phyloP scores from a whole-genome alignment of 2,329 filamentous ascomycete genomes.

The Claviceps sp. region DNA sequence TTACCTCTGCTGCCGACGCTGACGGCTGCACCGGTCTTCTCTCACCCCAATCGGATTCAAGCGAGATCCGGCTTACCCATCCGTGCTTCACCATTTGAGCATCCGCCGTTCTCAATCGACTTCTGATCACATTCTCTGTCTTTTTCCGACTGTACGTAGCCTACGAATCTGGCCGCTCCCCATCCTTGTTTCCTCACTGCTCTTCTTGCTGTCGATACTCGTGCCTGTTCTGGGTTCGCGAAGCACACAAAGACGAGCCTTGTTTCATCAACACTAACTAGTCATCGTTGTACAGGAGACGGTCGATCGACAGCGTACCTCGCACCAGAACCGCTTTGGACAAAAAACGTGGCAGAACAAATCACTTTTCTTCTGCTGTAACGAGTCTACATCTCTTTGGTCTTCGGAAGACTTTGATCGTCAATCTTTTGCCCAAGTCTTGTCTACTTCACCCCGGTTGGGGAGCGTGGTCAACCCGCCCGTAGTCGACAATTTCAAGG shows the following conservation, averaged over 20 bases:
- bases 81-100: neutral
- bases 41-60: slow-evolving; percentile 1
- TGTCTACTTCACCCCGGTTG: slow-evolving; percentile 7
- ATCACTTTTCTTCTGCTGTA: neutral
- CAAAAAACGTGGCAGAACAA: neutral
- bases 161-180: neutral
- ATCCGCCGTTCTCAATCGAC: neutral
- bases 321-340: neutral
- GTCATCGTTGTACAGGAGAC: neutral
- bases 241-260: neutral
- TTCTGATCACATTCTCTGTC: neutral
- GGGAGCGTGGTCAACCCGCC: slow-evolving; percentile 8
- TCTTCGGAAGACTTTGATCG: slow-evolving; percentile 1
- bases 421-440: slow-evolving; percentile 1
- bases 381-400: neutral
- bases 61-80: slow-evolving; percentile 1
- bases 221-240: neutral
- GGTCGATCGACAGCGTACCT: neutral
- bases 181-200: neutral
- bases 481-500: slow-evolving; percentile 4
- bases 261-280: neutral
- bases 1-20: slow-evolving; percentile 1
- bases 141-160: neutral
- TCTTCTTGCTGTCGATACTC: neutral
- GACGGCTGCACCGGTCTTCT: neutral